phyloP scores from a whole-genome alignment of 352 stramenopile species.

The Stramenopiles sp. region DNA sequence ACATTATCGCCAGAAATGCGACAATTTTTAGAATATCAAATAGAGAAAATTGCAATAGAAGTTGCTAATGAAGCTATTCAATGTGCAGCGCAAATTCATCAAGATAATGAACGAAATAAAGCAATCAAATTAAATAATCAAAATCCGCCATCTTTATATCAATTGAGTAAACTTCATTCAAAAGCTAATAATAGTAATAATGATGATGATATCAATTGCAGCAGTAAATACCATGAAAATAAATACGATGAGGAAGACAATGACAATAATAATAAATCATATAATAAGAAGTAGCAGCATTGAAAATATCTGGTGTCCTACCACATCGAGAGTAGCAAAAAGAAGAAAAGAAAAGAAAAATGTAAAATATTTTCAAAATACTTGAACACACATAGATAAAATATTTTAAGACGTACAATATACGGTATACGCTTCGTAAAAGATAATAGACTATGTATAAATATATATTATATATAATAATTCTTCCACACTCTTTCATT shows the following conservation, averaged over 20 bases:
- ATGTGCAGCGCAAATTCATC: not conserved
- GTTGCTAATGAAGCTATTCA: not conserved
- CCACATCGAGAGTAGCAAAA: no score
- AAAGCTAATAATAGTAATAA: not conserved
- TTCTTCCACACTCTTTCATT: no score
- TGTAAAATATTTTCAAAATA: no score
- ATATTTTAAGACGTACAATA: no score
- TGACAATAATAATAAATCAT: no score
- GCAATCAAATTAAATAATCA: not conserved
- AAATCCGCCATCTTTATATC: not conserved
- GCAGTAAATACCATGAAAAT: not conserved
- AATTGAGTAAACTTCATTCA: not conserved
- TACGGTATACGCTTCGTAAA: no score
- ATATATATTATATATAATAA: no score
- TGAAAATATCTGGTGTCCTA: no score
- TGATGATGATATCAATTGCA: not conserved
- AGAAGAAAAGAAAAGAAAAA: no score
- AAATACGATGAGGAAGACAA: not conserved
- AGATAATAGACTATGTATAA: no score
- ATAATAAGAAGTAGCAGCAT: no score
- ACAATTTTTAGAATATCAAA: not conserved
- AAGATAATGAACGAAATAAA: not conserved
- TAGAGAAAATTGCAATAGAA: not conserved
- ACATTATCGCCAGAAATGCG: not conserved
- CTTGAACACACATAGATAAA: no score